Conservation (phyloP, 371 early-diverging fungal species). For the Mucor saturninus region DNA sequence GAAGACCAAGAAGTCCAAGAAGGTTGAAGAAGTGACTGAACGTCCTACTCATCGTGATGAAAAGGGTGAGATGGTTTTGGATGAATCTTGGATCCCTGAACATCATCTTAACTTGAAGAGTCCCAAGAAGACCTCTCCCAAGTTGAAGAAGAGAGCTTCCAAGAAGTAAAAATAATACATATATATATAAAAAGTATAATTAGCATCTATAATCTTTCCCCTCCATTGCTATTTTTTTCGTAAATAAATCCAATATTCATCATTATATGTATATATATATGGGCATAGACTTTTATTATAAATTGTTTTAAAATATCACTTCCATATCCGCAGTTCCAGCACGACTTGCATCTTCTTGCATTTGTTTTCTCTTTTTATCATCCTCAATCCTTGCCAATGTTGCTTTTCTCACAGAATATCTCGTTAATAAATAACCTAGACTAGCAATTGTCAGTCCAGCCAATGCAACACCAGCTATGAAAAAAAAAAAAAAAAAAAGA, state of each 20-base stretch:
- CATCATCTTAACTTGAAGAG: conserved; percentile 42
- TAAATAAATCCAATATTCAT: too few species aligned
- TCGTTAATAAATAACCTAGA: conserved; percentile 45
- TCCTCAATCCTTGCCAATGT: conserved; percentile 34
- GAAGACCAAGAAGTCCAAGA: conserved; percentile 45
- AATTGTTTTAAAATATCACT: conserved; percentile 36
- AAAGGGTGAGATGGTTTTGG: conserved; percentile 55
- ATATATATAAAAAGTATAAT: background rate
- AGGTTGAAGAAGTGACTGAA: conserved; percentile 34
- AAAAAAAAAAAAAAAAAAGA: too few species aligned
- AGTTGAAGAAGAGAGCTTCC: conserved; percentile 48
- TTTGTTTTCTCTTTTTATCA: conserved; percentile 37
- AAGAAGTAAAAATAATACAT: conserved; percentile 18
- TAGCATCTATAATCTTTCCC: too few species aligned
- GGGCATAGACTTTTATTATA: too few species aligned
- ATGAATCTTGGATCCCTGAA: conserved; percentile 58
- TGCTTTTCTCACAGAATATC: conserved; percentile 40
- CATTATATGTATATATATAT: too few species aligned
- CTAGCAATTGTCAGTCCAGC: conserved; percentile 48
- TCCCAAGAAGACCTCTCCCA: conserved; percentile 46
- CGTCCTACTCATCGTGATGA: conserved; percentile 56
- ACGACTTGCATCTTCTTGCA: conserved; percentile 49
- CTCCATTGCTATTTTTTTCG: too few species aligned
- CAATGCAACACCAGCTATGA: conserved; percentile 45
- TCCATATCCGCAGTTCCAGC: conserved; percentile 53